phyloP scores from a whole-genome alignment of 371 early-diverging fungal species.

The Mucor indicus region DNA sequence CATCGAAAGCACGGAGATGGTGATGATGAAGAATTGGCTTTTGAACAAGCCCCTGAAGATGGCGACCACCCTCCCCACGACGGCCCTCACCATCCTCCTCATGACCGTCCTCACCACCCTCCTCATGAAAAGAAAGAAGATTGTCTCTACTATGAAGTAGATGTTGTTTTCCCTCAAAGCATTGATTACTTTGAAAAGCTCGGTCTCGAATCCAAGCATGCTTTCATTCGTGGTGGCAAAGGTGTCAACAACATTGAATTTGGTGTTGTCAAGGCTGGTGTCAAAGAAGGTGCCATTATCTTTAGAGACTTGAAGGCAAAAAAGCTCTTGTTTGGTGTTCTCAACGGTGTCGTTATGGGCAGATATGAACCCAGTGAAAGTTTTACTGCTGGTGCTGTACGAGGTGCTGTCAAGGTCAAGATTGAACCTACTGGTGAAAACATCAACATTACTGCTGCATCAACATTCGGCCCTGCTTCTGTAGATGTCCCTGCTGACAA shows the following conservation, averaged over 20 bases:
- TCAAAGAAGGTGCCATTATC: constrained; percentile 23
- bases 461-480: constrained; percentile 18
- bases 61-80: not conserved
- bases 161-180: constrained; percentile 21
- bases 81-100: not conserved
- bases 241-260: constrained; percentile 15
- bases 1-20: not conserved
- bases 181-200: constrained; percentile 20
- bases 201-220: constrained; percentile 11
- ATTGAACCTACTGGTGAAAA: constrained; percentile 18
- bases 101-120: not conserved
- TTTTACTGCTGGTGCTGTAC: constrained; percentile 18
- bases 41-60: no score
- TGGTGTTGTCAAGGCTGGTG: constrained; percentile 22
- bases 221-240: constrained; percentile 10
- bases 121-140: constrained; percentile 8
- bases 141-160: constrained; percentile 22
- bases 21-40: not conserved
- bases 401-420: constrained; percentile 21
- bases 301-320: constrained; percentile 4
- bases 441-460: constrained; percentile 20
- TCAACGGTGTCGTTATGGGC: constrained; percentile 24
- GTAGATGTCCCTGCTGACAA: constrained; percentile 27
- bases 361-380: constrained; percentile 18
- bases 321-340: not conserved